These are phyloP conservation scores for Aegilops sharonensis DNA, from an alignment of 176 grass and related monocot species.

Conservation along the genomic window DNA sequence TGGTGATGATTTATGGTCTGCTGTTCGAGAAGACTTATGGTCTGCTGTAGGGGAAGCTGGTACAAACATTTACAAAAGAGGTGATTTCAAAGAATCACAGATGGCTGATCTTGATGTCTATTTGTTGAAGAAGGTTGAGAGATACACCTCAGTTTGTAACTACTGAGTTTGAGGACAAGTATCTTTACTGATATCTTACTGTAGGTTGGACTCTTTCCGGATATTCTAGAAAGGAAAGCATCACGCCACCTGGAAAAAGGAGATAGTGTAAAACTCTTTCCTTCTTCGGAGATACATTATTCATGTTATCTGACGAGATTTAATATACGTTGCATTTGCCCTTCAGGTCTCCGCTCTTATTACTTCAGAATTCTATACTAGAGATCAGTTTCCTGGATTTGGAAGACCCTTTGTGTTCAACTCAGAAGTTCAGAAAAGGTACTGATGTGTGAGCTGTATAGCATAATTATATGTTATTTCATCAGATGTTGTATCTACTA, in stretches of 20 bases:
- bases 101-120: constrained; percentile 68
- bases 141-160: constrained; percentile 17
- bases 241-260: constrained; percentile 71
- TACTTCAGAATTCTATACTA: constrained; percentile 90
- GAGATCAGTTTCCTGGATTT: constrained; percentile 95
- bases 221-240: constrained; percentile 87
- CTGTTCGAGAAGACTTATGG: constrained; percentile 63
- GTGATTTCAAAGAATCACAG: constrained; percentile 59
- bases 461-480: constrained; percentile 6
- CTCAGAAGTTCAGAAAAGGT: constrained; percentile 80
- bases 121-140: constrained; percentile 82
- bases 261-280: constrained; percentile 61
- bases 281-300: neutral
- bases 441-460: constrained; percentile 16
- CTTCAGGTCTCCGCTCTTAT: constrained; percentile 89
- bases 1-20: constrained; percentile 65
- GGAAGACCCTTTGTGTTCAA: constrained; percentile 86
- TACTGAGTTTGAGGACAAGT: constrained; percentile 15
- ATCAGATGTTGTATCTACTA: neutral
- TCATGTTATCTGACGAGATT: neutral
- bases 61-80: constrained; percentile 70
- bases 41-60: constrained; percentile 69
- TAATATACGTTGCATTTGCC: constrained; percentile 7
- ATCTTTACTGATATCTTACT: constrained; percentile 48
- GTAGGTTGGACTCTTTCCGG: constrained; percentile 94